Evolutionary conservation across 768 basidiomycete species (phyloP).

Genomic region (Lenzites betulinus): DNA sequence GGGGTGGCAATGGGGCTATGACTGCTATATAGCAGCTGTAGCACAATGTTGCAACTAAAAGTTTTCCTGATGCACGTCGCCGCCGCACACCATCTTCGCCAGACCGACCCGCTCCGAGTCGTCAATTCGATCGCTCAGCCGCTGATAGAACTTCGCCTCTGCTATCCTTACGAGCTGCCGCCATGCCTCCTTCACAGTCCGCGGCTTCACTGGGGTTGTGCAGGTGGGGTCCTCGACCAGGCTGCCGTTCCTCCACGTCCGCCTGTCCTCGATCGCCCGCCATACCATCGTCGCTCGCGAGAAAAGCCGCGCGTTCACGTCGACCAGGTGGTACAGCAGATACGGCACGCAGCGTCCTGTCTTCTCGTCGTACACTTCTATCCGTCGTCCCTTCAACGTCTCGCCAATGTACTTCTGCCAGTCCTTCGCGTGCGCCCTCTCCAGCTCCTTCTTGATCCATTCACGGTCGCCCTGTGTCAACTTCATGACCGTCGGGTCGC

Average conservation of each 20-base stretch:
- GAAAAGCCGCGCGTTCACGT: conserved; percentile 10
- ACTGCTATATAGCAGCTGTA: too few species aligned
- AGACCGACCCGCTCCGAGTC: not conserved
- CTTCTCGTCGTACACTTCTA: not conserved
- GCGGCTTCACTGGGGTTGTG: not conserved
- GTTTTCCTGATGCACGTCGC: too few species aligned
- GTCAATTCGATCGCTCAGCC: not conserved
- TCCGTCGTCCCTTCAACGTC: not conserved
- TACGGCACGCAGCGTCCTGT: not conserved
- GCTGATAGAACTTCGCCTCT: conserved; percentile 10
- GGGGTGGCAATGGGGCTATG: too few species aligned
- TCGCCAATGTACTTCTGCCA: not conserved
- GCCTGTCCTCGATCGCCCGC: conserved; percentile 15
- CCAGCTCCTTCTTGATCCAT: not conserved
- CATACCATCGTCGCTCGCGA: conserved; percentile 17
- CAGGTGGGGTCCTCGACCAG: not conserved
- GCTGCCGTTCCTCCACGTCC: not conserved
- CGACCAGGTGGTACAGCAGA: conserved; percentile 1
- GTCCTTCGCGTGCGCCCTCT: not conserved
- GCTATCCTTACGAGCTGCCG: conserved; percentile 4
- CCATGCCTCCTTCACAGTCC: conserved; percentile 22
- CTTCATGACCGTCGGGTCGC: not conserved
- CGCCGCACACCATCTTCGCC: not conserved
- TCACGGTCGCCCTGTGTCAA: not conserved
- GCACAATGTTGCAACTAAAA: too few species aligned